Base-by-base conservation (phyloP, 225 moss, liverwort and hornwort species). In the Marchantia polymorpha region DNA sequence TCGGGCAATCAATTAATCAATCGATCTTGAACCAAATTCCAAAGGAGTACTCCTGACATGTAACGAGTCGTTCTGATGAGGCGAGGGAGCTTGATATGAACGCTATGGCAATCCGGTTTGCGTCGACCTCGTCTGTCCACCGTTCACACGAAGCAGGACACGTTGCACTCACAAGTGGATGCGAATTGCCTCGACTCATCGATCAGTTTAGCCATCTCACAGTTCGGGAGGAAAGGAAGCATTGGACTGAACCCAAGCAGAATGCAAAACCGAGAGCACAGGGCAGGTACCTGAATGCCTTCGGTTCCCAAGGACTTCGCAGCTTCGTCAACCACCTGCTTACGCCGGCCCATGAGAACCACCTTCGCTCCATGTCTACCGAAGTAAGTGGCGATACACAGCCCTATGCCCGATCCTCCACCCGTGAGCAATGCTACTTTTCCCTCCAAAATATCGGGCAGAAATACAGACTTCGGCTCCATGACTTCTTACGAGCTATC, bases 371-470 rank as follows among this genome's bases (percentile, higher is more conserved):
- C 96, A 87, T 97, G 94, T 55, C 87, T 91, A 11, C 96, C 92
- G 26, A 82, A 94, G 75, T 92, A 83, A 10, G 92, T 92, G 54
- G 96, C 93, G 63, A 97, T 97, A 82, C 87, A 91, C 0, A 92
- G 86, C 31, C 96, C 91, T 84, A 94, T 89, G 8, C 96, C 96
- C 1, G 94, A 94, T 27, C 92, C 94, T 26, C 96, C 94, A 30
- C 96, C 96, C 0, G 96, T 97, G 70, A 97, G 88, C 16, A 94
- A 82, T 22, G 93, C 94, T 52, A 97, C 96, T 76, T 85, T 93
- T n/a, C 85, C 94, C 54, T 83, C 69, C 2, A 97, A 82, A 76
- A 93, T 80, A 29, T 82, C 54, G 9, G 25, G 54, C 16, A 74
- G 31, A 29, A 88, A 86, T 31, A 88, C 30, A 10, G 76, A 68